phyloP scores from a whole-genome alignment of 164 flowering plant species.

The grape (Vitis vinifera) region ASM3070453v1 NC_081811.1:25343001-25343500 shows the following conservation, averaged over 20 bases:
- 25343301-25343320: constrained; percentile 48
- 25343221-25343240: constrained; percentile 37
- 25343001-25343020: constrained; percentile 26
- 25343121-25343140: constrained; percentile 49
- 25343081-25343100: constrained; percentile 25
- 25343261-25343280: constrained; percentile 34
- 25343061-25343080: constrained; percentile 48
- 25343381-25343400: constrained; percentile 43
- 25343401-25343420: constrained; percentile 29
- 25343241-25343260: constrained; percentile 44
- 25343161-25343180: constrained; percentile 39
- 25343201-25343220: constrained; percentile 49
- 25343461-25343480: constrained; percentile 24
- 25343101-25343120: constrained; percentile 29
- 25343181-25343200: constrained; percentile 37
- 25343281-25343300: constrained; percentile 27
- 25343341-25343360: constrained; percentile 10
- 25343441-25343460: constrained; percentile 46
- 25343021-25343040: constrained; percentile 23
- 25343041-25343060: constrained; percentile 12
- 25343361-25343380: constrained; percentile 31
- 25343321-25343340: constrained; percentile 34
- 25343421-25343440: constrained; percentile 44
- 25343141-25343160: constrained; percentile 29
- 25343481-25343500: constrained; percentile 23